Conservation (phyloP, 1,139 yeast species). For the Chernovozyma sophiae-reginae region DNA sequence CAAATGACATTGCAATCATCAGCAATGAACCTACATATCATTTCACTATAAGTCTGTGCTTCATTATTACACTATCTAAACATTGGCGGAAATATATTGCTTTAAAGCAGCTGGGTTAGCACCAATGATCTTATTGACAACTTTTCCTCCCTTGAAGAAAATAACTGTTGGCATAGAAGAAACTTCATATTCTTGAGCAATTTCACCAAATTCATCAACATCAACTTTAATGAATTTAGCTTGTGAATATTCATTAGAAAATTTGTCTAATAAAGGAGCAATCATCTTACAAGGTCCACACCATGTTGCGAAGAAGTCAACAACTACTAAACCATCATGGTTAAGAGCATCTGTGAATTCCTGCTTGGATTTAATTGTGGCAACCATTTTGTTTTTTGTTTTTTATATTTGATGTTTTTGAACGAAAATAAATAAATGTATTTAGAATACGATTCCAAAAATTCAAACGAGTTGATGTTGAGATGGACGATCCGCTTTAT, state of each 20-base stretch:
- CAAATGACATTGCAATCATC: too few relatives aligned
- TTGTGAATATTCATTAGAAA: conserved; percentile 38
- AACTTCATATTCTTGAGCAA: conserved; percentile 71
- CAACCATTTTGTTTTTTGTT: conserved; percentile 29
- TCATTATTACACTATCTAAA: conserved; percentile 36
- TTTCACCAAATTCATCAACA: conserved; percentile 71
- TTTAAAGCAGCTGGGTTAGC: conserved; percentile 83
- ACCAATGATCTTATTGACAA: conserved; percentile 73
- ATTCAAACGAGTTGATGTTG: too few relatives aligned
- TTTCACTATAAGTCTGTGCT: too few relatives aligned
- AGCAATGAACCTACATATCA: too few relatives aligned
- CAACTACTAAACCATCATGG: conserved; percentile 61
- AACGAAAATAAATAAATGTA: too few relatives aligned
- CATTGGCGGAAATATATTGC: conserved; percentile 57
- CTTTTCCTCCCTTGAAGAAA: conserved; percentile 72
- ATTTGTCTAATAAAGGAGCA: conserved; percentile 72
- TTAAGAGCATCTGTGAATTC: conserved; percentile 62
- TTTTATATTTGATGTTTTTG: background rate
- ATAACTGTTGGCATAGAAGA: conserved; percentile 89
- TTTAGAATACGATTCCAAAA: too few relatives aligned
- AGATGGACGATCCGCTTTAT: background rate
- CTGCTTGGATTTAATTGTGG: conserved; percentile 39
- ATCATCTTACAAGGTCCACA: conserved; percentile 92
- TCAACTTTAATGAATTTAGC: conserved; percentile 81
- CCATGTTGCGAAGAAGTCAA: conserved; percentile 89